phyloP scores from a whole-genome alignment of 2,329 filamentous ascomycete genomes.

The Phyllosticta capitalensis region DNA sequence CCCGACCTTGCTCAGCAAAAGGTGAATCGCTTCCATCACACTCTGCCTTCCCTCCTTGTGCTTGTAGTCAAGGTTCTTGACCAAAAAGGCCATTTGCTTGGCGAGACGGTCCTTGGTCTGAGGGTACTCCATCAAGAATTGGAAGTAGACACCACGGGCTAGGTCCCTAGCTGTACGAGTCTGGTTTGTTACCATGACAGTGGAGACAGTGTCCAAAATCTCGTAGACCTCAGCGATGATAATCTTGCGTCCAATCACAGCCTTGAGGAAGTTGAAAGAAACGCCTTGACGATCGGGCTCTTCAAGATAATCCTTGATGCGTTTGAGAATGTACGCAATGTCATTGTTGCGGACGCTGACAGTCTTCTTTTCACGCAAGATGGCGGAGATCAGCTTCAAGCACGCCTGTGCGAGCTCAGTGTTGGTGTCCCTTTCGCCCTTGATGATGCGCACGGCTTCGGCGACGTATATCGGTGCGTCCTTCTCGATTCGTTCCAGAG shows the following conservation, averaged over 20 bases:
- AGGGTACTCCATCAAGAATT: slow-evolving; percentile 90
- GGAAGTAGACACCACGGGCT: slow-evolving; percentile 81
- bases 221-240: slow-evolving; percentile 86
- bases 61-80: slow-evolving; percentile 85
- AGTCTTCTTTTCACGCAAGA: slow-evolving; percentile 71
- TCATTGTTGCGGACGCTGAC: slow-evolving; percentile 71
- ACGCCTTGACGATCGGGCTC: slow-evolving; percentile 87
- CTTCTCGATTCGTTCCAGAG: slow-evolving; percentile 59
- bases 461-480: slow-evolving; percentile 69
- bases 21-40: slow-evolving; percentile 82
- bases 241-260: slow-evolving; percentile 74
- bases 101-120: slow-evolving; percentile 82
- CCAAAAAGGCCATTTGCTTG: slow-evolving; percentile 80
- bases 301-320: slow-evolving; percentile 79
- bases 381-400: slow-evolving; percentile 75
- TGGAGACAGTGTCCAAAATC: slow-evolving; percentile 76
- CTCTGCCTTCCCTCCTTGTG: slow-evolving; percentile 82
- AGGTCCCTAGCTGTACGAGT: slow-evolving; percentile 80
- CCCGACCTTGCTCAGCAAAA: slow-evolving; percentile 76
- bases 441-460: slow-evolving; percentile 75
- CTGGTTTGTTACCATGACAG: slow-evolving; percentile 93
- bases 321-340: slow-evolving; percentile 71
- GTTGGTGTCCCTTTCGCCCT: slow-evolving; percentile 65
- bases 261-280: slow-evolving; percentile 87
- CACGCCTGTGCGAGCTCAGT: slow-evolving; percentile 80